Evolutionary conservation across 2,329 filamentous ascomycete genomes (phyloP), one percentile per base, ranked within the genome.

Genomic region (Cyphellophora europaea): DNA sequence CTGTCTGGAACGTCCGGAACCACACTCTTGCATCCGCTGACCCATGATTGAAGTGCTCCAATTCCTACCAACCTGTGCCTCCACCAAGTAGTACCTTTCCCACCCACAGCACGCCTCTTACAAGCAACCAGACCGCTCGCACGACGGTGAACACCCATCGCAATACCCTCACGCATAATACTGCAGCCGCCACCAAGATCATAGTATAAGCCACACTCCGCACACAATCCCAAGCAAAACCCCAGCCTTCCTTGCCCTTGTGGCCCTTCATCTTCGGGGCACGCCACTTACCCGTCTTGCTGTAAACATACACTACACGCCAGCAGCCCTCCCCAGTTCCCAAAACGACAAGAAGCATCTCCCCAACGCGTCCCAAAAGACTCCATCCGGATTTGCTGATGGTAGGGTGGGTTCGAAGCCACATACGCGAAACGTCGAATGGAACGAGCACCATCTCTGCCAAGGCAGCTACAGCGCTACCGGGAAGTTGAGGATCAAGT

Each of bases 231-330:
- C 44, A 19, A 11, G 39, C 27, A 30, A 47, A 43, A 3, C 41
- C 44, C 8, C 33, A 27, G 3, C 36, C 35, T 14, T 37, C 42
- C 12, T 39, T 39, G 3, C 40, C 37, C 12, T 42, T 40, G 11
- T 17, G 30, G 4, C 31, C 14, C 6, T 36, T 38, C 5, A 47
- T 18, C 25, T 37, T 44, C 21, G 21, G 21, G 8, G n/a, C 8
- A 8, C 21, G 8, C 27, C 47, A 19, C 30, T 40, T 45, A 11
- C 47, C 47, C 3, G 45, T 48, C 13, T 46, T 44, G 11, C 39
- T 44, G 36, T 48, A 48, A 10, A 43, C 42, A 32, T 42, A 45
- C 6, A 43, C 19, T 11, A 48, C 27, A 11, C 32, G 32, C 40
- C 40, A 49, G 8, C 44, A 29, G 14, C 27, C 34, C 31, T 31